Evolutionary conservation across 1,139 yeast genomes (phyloP).

Genomic region (Hansenula anomala): DNA sequence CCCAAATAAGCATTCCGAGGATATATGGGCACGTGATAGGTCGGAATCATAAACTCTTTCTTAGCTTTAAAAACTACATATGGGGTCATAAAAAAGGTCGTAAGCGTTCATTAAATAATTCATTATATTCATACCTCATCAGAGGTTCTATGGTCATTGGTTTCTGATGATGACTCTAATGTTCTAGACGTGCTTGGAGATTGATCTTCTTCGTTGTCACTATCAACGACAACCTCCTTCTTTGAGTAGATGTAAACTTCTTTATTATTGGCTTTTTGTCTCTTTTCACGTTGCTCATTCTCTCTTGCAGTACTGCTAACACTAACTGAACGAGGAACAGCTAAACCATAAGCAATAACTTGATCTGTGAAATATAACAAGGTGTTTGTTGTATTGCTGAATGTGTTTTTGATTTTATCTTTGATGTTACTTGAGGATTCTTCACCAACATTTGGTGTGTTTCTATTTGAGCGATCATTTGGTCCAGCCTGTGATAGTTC

Average conservation of each 20-base stretch:
- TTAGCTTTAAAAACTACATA: too few relatives aligned
- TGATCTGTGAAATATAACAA: slow-evolving; percentile 47
- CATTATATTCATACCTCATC: neutral
- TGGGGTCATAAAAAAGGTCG: too few relatives aligned
- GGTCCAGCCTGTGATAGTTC: neutral
- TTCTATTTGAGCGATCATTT: neutral
- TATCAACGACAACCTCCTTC: slow-evolving; percentile 46
- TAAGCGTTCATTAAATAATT: neutral
- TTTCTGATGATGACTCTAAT: neutral
- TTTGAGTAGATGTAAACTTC: slow-evolving; percentile 53
- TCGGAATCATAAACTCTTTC: too few relatives aligned
- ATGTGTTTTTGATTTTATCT: slow-evolving; percentile 14
- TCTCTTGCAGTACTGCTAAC: slow-evolving; percentile 22
- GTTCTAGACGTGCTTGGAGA: neutral
- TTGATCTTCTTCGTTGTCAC: slow-evolving; percentile 23
- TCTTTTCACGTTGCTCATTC: slow-evolving; percentile 18
- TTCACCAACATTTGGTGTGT: slow-evolving; percentile 1
- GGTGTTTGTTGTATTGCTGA: slow-evolving; percentile 32
- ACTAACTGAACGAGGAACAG: slow-evolving; percentile 52
- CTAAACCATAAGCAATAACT: slow-evolving; percentile 55
- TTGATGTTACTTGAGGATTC: slow-evolving; percentile 1
- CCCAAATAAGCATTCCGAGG: too few relatives aligned
- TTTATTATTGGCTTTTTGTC: slow-evolving; percentile 22
- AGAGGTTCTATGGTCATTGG: neutral
- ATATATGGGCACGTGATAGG: too few relatives aligned